phyloP scores from a whole-genome alignment of 2,329 filamentous ascomycete species.

The Blastomyces parvus region DNA sequence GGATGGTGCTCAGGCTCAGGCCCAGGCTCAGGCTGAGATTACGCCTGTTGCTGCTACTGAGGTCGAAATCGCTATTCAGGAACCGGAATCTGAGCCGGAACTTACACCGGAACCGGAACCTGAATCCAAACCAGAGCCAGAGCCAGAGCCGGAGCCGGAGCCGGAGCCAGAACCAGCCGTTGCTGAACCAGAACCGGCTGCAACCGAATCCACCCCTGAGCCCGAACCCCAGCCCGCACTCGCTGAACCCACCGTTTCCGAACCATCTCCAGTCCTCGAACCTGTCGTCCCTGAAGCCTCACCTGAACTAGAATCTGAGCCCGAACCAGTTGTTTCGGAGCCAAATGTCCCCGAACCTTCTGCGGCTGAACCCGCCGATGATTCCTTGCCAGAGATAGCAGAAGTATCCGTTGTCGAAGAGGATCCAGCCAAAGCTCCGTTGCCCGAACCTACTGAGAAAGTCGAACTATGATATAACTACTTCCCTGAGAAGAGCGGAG shows the following conservation, averaged over 20 bases:
- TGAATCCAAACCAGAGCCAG: background rate
- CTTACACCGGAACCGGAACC: background rate
- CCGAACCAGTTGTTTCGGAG: background rate
- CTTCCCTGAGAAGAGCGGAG: background rate
- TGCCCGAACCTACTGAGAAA: background rate
- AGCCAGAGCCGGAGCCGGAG: background rate
- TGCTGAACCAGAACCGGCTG: background rate
- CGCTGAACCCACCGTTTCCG: background rate
- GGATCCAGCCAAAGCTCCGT: background rate
- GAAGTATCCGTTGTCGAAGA: background rate
- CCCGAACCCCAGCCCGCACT: no score
- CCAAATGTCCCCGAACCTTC: background rate
- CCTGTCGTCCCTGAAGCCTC: no score
- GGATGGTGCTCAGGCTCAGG: background rate
- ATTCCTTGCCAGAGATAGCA: background rate
- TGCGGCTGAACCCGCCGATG: background rate
- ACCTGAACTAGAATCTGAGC: background rate
- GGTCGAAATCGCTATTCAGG: background rate
- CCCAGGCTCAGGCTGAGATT: background rate
- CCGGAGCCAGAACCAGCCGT: background rate
- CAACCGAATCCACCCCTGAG: no score
- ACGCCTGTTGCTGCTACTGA: background rate
- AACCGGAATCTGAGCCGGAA: background rate
- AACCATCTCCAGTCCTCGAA: background rate
- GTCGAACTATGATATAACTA: constrained; percentile 2